These are phyloP conservation scores for Phoma sp. DNA, from an alignment of 2,329 filamentous ascomycete species.

Conservation along the genomic window DNA sequence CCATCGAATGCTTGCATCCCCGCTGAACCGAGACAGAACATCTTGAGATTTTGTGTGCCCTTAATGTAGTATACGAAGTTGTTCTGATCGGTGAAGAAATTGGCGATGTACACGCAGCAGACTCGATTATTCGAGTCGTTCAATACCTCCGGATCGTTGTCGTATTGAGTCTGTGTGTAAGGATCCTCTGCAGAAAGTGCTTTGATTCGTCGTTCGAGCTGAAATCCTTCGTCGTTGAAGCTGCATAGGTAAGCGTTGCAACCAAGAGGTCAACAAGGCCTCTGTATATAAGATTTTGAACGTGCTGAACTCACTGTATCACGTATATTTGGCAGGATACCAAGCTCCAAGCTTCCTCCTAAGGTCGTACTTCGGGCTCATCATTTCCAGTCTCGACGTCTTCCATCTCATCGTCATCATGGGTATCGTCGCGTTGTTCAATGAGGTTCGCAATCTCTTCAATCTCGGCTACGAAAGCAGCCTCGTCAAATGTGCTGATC, in stretches of 20 bases:
- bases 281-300: too few relatives aligned
- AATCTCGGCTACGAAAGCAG: too few relatives aligned
- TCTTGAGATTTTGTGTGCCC: conserved; percentile 15
- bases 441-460: too few relatives aligned
- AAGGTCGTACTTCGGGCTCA: too few relatives aligned
- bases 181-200: neutral
- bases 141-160: neutral
- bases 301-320: too few relatives aligned
- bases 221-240: neutral
- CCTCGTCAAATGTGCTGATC: too few relatives aligned
- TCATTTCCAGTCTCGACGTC: too few relatives aligned
- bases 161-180: conserved; percentile 4
- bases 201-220: neutral
- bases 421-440: too few relatives aligned
- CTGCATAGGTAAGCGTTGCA: neutral
- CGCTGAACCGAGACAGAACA: conserved; percentile 21
- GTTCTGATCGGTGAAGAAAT: conserved; percentile 8
- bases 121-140: neutral
- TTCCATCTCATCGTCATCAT: too few relatives aligned
- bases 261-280: neutral
- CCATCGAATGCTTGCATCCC: conserved; percentile 25
- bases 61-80: conserved; percentile 30
- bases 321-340: too few relatives aligned
- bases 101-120: too few relatives aligned
- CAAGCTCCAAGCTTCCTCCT: too few relatives aligned